Percentiles rank a stretch among this genome's conserved stretches.
phyloP scores from a whole-genome alignment of 352 stramenopile genomes.

The Pythium vanterpoolii region DNA sequence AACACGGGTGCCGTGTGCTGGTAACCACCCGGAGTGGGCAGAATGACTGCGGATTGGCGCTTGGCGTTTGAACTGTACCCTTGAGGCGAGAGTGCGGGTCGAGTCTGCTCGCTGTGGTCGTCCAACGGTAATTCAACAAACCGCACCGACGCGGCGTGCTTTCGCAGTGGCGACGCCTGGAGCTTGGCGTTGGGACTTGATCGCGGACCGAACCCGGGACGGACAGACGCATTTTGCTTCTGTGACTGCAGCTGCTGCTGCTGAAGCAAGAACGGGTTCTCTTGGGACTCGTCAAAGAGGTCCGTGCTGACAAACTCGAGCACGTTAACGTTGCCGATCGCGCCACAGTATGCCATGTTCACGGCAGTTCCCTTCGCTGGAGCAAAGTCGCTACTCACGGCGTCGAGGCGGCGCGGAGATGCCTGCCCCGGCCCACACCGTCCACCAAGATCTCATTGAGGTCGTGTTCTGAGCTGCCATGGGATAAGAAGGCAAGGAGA shows the following conservation, averaged over 20 bases:
- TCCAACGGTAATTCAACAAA: constrained; percentile 38
- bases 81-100: neutral
- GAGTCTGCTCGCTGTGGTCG: constrained; percentile 18
- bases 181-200: neutral
- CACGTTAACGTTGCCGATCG: constrained; percentile 66
- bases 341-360: constrained; percentile 45
- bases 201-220: constrained; percentile 5
- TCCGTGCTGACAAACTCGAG: constrained; percentile 67
- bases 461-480: neutral
- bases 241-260: constrained; percentile 8
- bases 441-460: too few species aligned
- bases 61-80: constrained; percentile 5
- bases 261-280: constrained; percentile 63
- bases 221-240: neutral
- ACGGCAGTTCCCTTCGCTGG: neutral
- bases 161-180: constrained; percentile 1
- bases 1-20: neutral
- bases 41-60: constrained; percentile 7
- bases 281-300: constrained; percentile 67
- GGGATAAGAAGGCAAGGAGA: too few species aligned
- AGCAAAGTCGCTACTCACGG: neutral
- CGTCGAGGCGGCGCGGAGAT: neutral
- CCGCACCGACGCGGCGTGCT: constrained; percentile 12
- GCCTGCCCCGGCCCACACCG: too few species aligned
- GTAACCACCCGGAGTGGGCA: neutral